These are phyloP conservation scores for Gossypium aridum DNA, from an alignment of 441 rosid species.

Conservation along the genomic window DNA sequence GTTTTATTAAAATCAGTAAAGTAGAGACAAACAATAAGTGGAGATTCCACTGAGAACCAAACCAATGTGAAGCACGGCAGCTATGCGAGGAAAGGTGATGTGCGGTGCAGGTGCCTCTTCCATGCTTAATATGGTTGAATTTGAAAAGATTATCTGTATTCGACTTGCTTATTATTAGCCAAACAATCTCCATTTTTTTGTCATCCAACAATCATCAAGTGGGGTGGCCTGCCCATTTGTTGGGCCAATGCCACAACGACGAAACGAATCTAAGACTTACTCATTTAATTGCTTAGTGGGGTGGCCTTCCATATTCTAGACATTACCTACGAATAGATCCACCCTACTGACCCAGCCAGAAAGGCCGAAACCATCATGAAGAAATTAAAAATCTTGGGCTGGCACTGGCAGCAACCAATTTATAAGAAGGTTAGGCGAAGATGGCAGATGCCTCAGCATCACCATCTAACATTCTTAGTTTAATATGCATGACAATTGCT, in stretches of 20 bases:
- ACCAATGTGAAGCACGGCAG: neutral
- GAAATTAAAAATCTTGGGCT: neutral
- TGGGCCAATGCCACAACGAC: too few species aligned
- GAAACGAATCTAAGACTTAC: neutral
- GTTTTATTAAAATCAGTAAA: neutral
- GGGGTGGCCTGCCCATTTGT: too few species aligned
- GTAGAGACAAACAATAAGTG: neutral
- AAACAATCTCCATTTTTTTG: neutral
- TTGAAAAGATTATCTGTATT: neutral
- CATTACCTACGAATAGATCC: neutral
- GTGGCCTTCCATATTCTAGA: neutral
- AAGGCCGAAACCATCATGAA: neutral
- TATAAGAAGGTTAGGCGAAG: conserved; percentile 1
- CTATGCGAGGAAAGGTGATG: neutral
- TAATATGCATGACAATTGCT: too few species aligned
- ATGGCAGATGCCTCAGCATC: neutral
- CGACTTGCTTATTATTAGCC: neutral
- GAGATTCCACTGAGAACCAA: neutral
- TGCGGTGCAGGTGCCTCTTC: neutral
- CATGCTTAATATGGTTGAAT: neutral
- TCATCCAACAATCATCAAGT: neutral
- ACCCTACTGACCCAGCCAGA: neutral
- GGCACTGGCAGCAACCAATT: neutral
- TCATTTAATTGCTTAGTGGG: too few species aligned
- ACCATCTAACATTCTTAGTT: neutral